phyloP scores from a whole-genome alignment of 139 green algal genomes.

The Auxenochlorella pyrenoidosa region DNA sequence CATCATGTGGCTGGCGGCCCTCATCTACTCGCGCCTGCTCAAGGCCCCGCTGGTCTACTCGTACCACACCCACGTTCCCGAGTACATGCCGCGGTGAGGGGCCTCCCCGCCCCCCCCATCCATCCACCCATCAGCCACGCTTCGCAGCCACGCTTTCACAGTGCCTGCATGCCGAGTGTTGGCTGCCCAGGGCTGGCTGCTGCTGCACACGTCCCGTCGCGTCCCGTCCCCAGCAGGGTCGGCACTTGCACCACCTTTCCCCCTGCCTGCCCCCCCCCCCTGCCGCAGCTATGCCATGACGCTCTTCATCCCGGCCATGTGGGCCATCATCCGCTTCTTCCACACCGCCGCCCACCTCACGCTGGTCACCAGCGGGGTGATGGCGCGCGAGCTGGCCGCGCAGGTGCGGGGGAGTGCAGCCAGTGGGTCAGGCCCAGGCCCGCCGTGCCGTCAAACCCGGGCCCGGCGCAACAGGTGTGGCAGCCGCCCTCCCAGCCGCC shows the following conservation, averaged over 20 bases:
- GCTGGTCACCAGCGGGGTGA: constrained; percentile 50
- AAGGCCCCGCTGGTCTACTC: constrained; percentile 90
- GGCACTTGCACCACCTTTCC: too few relatives aligned
- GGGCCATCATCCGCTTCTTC: constrained; percentile 91
- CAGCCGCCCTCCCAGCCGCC: too few relatives aligned
- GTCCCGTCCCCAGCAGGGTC: too few relatives aligned
- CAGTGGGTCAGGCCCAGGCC: too few relatives aligned
- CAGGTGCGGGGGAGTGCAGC: background rate
- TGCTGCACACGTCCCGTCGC: too few relatives aligned
- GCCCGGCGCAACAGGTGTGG: too few relatives aligned
- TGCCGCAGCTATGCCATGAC: constrained; percentile 71
- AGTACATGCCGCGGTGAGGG: constrained; percentile 84
- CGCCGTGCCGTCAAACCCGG: too few relatives aligned
- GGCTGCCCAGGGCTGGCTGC: too few relatives aligned
- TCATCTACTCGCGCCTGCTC: constrained; percentile 92
- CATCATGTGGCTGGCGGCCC: constrained; percentile 71
- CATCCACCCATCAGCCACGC: too few relatives aligned
- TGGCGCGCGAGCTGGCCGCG: constrained; percentile 32
- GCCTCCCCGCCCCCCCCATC: background rate
- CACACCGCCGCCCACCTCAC: constrained; percentile 77
- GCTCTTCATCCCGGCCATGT: constrained; percentile 90
- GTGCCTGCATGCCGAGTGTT: too few relatives aligned
- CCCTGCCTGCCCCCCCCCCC: background rate
- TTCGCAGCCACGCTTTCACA: too few relatives aligned
- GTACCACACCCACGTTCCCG: constrained; percentile 99